Percentiles rank a stretch among this genome's conserved stretches.
phyloP scores from a whole-genome alignment of 495 filamentous ascomycete genomes.

The Lophium mytilinum region DNA sequence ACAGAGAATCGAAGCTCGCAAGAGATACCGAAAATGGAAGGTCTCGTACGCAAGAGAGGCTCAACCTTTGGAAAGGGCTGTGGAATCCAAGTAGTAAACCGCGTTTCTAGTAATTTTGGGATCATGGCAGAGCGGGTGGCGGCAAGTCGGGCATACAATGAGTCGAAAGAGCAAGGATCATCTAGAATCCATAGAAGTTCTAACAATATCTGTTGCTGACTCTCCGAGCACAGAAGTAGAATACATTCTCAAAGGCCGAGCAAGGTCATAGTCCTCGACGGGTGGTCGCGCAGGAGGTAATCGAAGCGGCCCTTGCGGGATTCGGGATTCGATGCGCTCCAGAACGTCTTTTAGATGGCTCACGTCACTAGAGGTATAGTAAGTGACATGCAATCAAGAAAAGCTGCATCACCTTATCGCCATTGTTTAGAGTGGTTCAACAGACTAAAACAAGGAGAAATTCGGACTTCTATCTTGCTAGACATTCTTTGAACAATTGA shows the following conservation, averaged over 20 bases:
- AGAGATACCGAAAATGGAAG: background rate
- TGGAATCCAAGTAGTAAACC: too few species aligned
- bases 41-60: background rate
- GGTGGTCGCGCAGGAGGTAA: conserved; percentile 8
- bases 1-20: background rate
- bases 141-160: conserved; percentile 1
- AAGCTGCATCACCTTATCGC: background rate
- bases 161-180: background rate
- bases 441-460: too few species aligned
- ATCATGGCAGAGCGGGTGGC: conserved; percentile 14
- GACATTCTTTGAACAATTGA: too few species aligned
- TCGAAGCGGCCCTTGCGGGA: conserved; percentile 5
- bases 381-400: background rate
- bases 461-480: too few species aligned
- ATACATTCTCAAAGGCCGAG: conserved; percentile 6
- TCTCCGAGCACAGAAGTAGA: conserved; percentile 8
- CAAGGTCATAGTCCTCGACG: background rate
- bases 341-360: conserved; percentile 3
- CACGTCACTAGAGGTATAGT: conserved; percentile 2
- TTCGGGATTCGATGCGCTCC: conserved; percentile 11
- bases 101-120: background rate
- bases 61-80: too few species aligned
- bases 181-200: conserved; percentile 12
- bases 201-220: conserved; percentile 11
- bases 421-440: too few species aligned